Evolutionary conservation across 2,329 filamentous ascomycete genomes (phyloP), one percentile per base, ranked within the genome.

Genomic region (Calonectria pseudoreteaudii): DNA sequence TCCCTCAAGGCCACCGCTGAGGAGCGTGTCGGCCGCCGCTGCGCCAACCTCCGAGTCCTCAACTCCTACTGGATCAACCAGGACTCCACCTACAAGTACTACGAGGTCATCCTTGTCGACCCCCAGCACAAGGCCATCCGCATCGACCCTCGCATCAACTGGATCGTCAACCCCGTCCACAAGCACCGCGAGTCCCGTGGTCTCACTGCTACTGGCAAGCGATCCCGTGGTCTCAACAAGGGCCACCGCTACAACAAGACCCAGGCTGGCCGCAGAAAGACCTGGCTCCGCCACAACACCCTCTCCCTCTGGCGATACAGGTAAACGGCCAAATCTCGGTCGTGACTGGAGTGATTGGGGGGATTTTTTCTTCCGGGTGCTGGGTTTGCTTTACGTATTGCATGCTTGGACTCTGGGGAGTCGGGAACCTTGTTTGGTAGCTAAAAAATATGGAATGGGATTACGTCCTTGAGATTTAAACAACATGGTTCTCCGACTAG

Each of bases 51-150:
- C 88, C 95, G 97, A 86, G 97, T 99, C 86, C 94, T 99, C 86
- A 99, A 99, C 94, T 98, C 96, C 79, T 99, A 99, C 96, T 99
- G 97, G 97, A 95, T 99, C 92, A 99, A 99, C 94, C 95, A 98
- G 93, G 97, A 99, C 92, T 98, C 96, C 76, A 99, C 97, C 90
- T 99, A 98, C 95, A 99, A 99, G 93, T 99, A 99, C 94, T 99
- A 93, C 92, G 97, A 99, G 91, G 93, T 98, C 89, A 98, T 99
- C 91, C 95, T 98, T 86, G 96, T 99, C 87, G 97, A 99, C 91
- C 97, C 97, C 87, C 94, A 97, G 91, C 97, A 99, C 95, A 98
- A 98, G 93, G 97, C 97, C 86, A 99, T 99, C 92, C 97, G 97
- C 89, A 95, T 94, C 86, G 97, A 99, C 88, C 91, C 97, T 85